These are phyloP conservation scores for Microdochium paspali DNA, from an alignment of 2,329 filamentous ascomycete species.

Conservation along the genomic window DNA sequence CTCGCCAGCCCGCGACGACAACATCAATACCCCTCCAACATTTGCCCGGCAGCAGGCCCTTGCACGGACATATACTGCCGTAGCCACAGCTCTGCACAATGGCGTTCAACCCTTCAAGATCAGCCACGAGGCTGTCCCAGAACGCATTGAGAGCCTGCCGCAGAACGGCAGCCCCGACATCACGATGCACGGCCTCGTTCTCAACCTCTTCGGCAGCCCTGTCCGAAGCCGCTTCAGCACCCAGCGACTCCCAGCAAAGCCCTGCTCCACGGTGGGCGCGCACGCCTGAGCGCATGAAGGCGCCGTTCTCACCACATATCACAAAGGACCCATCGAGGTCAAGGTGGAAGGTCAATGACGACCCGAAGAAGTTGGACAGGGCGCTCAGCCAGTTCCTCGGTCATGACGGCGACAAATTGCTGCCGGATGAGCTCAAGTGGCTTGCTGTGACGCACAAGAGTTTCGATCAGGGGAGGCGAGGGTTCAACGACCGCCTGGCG, in stretches of 20 bases:
- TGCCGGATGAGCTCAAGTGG: constrained; percentile 94
- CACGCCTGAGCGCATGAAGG: constrained; percentile 62
- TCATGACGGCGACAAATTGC: constrained; percentile 56
- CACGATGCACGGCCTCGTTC: constrained; percentile 6
- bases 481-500: constrained; percentile 90
- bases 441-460: constrained; percentile 95
- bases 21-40: background rate
- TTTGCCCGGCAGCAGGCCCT: no score
- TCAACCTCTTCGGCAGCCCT: constrained; percentile 11
- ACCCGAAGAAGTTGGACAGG: constrained; percentile 63
- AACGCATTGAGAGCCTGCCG: constrained; percentile 20
- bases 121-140: constrained; percentile 20
- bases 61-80: background rate
- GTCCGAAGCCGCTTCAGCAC: background rate
- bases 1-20: background rate
- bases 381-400: constrained; percentile 75
- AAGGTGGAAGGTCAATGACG: constrained; percentile 62
- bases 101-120: constrained; percentile 23
- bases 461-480: constrained; percentile 88
- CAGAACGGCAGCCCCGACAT: constrained; percentile 4
- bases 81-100: constrained; percentile 10
- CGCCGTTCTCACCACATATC: constrained; percentile 53
- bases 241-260: constrained; percentile 4
- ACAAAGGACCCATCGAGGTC: constrained; percentile 43
- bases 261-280: constrained; percentile 56